Evolutionary conservation across 2,329 filamentous ascomycete genomes (phyloP), one percentile per base, ranked within the genome.

Genomic region (Monosporascus sp.): DNA sequence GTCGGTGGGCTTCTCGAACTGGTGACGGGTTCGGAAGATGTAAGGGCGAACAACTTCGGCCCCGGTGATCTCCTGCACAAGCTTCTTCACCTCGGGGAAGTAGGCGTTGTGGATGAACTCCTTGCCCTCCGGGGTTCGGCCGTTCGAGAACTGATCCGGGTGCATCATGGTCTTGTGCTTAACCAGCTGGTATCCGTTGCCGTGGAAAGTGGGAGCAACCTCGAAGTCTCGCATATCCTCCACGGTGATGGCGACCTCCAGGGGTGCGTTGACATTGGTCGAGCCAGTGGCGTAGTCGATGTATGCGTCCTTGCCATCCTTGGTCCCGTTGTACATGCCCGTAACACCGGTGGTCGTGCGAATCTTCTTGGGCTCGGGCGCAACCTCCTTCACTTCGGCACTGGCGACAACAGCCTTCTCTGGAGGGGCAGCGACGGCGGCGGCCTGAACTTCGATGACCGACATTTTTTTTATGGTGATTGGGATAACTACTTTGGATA

Each of bases 311-410:
- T 50, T 20, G 18, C 40, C 62, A 49, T 65, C 63, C 37, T 61
- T 60, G 28, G 63, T 65, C 8, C 63, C 61, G 43, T 63, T 63
- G 62, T 61, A 65, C 62, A 65, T 63, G 60, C 61, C 63, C 5
- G 40, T 43, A 14, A 43, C 18, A 14, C 40, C 40, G 18, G 18
- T 43, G n/a, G 40, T 43, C 40, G 40, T 43, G 40, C 40, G 40
- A 20, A 43, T 20, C 40, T 43, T 43, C 18, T 43, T 43, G 20
- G 40, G n/a, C 18, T 22, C 40, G 3, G 37, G 7, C 7, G 22
- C 9, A 20, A 20, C 20, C 40, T 43, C 40, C 40, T 18, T 43
- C 40, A 43, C 40, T 5, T 18, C 40, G 40, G 22, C 9, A 15
- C 24, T 3, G 40, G 9, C 17, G 22, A 15, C 18, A 43, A 7